Base-by-base conservation (phyloP, 495 filamentous ascomycete genomes). In the Pyrenula massariospora region DNA sequence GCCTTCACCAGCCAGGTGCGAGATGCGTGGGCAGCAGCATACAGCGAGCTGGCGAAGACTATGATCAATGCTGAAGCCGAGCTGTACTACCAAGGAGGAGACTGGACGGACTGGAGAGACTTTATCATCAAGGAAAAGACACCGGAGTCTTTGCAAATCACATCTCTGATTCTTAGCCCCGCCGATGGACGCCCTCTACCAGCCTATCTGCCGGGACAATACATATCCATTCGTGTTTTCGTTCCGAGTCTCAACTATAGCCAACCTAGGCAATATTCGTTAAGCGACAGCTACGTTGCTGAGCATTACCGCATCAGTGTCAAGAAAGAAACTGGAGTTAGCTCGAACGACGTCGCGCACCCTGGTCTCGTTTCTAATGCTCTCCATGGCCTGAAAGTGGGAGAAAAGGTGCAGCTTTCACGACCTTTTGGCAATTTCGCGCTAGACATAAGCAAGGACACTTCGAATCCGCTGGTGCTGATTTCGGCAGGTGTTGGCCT, bases 351-450 rank as follows among this genome's bases (percentile, higher is more conserved):
- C 25, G 57, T 64, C 50, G 59, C 68, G 25, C 68, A 81, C 56
- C 83, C 84, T 0, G 85, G 84, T n/a, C 71, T 80, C 60, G 76
- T 90, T 10, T 87, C 83, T 56, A 89, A 89, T 64, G 65, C 87
- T 55, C 70, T 90, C 24, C 84, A 89, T 69, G 78, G 70, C 10
- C 76, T 77, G 67, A 67, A 74, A 3, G 74, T 77, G 25, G 86
- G 85, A 49, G 81, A 84, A 57, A 62, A 69, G 2, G 59, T 89
- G 53, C 70, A 82, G 59, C 72, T 89, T 2, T 83, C 84, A 2
- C 84, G 86, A 63, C 85, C 86, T 3, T 76, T 68, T 42, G 86
- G 86, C 25, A 85, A 88, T 58, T 89, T 89, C 71, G 84, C 78
- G 72, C 70, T 85, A 36, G 73, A 81, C 53, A 42, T 55, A 63